A percentile compares a stretch with the other conserved stretches of the same genome.
Conservation (phyloP, 495 filamentous ascomycete genomes). For the Cryomyces minteri region DNA sequence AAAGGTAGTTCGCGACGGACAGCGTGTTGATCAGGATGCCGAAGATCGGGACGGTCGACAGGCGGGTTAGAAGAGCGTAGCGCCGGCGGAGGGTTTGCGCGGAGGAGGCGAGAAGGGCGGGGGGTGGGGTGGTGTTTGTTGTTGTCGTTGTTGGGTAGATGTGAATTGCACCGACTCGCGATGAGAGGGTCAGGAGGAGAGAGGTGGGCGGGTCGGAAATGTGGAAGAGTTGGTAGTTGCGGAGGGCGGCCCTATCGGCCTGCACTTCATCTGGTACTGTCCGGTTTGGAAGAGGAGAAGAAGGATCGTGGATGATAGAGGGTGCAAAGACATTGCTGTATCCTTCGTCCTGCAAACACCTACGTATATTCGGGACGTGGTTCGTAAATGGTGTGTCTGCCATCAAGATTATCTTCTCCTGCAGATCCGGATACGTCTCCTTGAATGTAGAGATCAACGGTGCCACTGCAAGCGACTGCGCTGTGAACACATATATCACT, state of each 20-base stretch:
- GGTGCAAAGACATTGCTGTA: slow-evolving; percentile 56
- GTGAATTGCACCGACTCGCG: slow-evolving; percentile 57
- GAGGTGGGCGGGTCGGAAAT: slow-evolving; percentile 70
- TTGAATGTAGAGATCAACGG: slow-evolving; percentile 43
- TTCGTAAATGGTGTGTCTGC: slow-evolving; percentile 75
- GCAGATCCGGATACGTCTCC: slow-evolving; percentile 40
- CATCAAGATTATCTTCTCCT: slow-evolving; percentile 56
- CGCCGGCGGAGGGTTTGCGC: slow-evolving; percentile 52
- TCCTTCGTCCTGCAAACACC: slow-evolving; percentile 33
- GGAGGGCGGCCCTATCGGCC: slow-evolving; percentile 31
- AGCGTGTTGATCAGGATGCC: slow-evolving; percentile 93
- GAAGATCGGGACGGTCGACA: slow-evolving; percentile 65
- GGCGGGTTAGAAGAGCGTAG: slow-evolving; percentile 68
- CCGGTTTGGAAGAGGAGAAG: slow-evolving; percentile 73
- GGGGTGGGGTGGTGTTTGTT: slow-evolving; percentile 2
- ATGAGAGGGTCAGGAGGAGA: slow-evolving; percentile 72
- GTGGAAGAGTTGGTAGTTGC: slow-evolving; percentile 70
- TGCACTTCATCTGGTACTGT: slow-evolving; percentile 32
- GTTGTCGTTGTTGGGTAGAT: slow-evolving; percentile 38
- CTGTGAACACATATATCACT: slow-evolving; percentile 84
- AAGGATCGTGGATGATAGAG: slow-evolving; percentile 57
- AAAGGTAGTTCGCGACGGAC: slow-evolving; percentile 74
- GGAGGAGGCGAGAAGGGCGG: slow-evolving; percentile 32
- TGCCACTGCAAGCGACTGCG: slow-evolving; percentile 39
- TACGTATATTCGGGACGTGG: slow-evolving; percentile 38